Base-by-base conservation (phyloP, 768 basidiomycete genomes). In the Pisolithus albus region DNA sequence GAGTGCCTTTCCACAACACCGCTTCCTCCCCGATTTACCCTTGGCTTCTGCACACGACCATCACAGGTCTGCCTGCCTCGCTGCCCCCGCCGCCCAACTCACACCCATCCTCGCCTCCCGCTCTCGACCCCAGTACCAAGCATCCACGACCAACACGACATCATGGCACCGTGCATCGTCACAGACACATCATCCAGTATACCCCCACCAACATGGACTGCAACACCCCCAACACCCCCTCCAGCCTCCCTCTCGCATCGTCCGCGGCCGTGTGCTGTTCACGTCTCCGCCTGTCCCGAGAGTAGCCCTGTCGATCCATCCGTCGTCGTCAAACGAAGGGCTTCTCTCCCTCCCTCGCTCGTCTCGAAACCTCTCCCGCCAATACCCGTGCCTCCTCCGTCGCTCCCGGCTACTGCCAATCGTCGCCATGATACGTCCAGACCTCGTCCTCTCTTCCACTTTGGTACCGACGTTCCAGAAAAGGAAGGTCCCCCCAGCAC, bases 81-180 rank as follows among this genome's bases (percentile, higher is more conserved):
- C 43, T 56, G 68, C 65, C 55, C 69, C 65, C 34, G 77, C 78
- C 57, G 60, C 72, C 23, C 75, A 80, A 42, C 72, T 83, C 46
- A 76, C 83, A 8, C 74, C 81, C 38, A 82, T 82, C 53, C 69
- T 72, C 50, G 80, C 80, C 21, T 83, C 83, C 82, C 82, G n/a
- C 58, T 79, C 47, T 75, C 72, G 63, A 78, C 80, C 5, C 78
- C 81, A 19, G 10, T 9, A 43, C 23, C 42, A 8, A 43, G 19
- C 42, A 11, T 15, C 10, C 42, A 43, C 23, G 42, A 34, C 42
- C 23, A 43, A 23, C 9, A 19, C 42, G 23, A 24, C 19, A 43
- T 24, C 19, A 43, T 24, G 28, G 26, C 34, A 26, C 15, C 28
- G 7, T 45, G 15, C 43, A 11, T 7, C 26, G 43, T 18, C 21